Percentiles rank a stretch among this genome's conserved stretches.
Conservation (phyloP, 257 asterid species). For the Nicotiana obtusifolia region DNA sequence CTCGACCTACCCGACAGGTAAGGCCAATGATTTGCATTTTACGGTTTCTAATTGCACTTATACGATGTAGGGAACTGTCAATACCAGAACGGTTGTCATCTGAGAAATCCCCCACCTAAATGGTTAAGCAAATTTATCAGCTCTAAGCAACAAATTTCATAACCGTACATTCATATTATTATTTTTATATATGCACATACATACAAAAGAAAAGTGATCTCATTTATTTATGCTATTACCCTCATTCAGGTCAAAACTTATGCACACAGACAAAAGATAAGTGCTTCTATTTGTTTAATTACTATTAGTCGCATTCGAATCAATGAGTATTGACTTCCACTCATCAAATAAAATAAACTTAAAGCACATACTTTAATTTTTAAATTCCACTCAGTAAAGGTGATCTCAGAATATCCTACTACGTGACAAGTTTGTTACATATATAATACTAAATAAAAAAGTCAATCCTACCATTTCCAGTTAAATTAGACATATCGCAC, state of each 20-base stretch:
- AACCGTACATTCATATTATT: background rate
- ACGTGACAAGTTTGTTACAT: background rate
- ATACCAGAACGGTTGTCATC: conserved; percentile 98
- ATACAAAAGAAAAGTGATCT: background rate
- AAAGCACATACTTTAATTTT: background rate
- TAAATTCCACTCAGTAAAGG: background rate
- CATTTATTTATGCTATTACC: background rate
- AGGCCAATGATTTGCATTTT: conserved; percentile 94
- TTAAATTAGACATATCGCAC: background rate
- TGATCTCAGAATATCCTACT: background rate
- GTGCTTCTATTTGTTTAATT: background rate
- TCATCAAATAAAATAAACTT: background rate
- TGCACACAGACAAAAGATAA: background rate
- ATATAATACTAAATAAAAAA: background rate
- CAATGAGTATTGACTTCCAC: background rate
- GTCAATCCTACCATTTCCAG: background rate
- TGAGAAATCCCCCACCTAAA: conserved; percentile 88
- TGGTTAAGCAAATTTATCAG: conserved; percentile 18
- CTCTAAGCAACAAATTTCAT: background rate
- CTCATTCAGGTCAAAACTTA: background rate
- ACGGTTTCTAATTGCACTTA: conserved; percentile 92
- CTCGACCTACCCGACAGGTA: conserved; percentile 96
- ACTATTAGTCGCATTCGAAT: background rate
- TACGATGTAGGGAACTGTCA: conserved; percentile 83
- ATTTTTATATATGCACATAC: background rate